Percentiles rank a stretch among this genome's conserved stretches.
Conservation (phyloP, 2,329 filamentous ascomycete genomes). For the Ophiocordyceps polyrhachis-furcata region DNA sequence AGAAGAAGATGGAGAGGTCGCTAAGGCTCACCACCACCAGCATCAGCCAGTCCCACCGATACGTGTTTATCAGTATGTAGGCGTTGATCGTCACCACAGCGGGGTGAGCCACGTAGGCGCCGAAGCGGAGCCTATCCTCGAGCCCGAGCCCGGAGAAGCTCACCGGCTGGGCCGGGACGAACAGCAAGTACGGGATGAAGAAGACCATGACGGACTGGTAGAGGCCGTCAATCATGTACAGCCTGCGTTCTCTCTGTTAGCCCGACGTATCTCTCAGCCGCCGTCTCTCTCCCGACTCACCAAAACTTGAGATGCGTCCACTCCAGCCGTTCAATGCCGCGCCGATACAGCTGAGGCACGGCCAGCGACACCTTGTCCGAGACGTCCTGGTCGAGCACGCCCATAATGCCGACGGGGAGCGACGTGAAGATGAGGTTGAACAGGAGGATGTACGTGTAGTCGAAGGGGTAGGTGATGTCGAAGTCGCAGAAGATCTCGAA, state of each 20-base stretch:
- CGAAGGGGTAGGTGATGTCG: slow-evolving; percentile 91
- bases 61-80: slow-evolving; percentile 91
- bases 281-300: slow-evolving; percentile 29
- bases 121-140: slow-evolving; percentile 65
- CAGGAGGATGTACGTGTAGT: slow-evolving; percentile 92
- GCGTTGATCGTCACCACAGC: slow-evolving; percentile 78
- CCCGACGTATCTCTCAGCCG: not conserved
- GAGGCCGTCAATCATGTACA: slow-evolving; percentile 86
- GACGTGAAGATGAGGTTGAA: slow-evolving; percentile 97
- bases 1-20: slow-evolving; percentile 78
- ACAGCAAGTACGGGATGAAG: slow-evolving; percentile 77
- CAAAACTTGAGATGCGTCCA: slow-evolving; percentile 96
- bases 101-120: slow-evolving; percentile 69
- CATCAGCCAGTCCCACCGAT: slow-evolving; percentile 97
- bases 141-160: slow-evolving; percentile 57
- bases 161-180: slow-evolving; percentile 48
- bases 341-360: slow-evolving; percentile 85
- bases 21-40: slow-evolving; percentile 65
- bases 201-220: slow-evolving; percentile 92
- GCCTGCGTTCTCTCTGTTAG: slow-evolving; percentile 25
- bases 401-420: slow-evolving; percentile 84
- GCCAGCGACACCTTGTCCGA: slow-evolving; percentile 84
- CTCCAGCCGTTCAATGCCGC: slow-evolving; percentile 87
- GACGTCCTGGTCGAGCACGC: slow-evolving; percentile 92
- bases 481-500: slow-evolving; percentile 92